A percentile compares a stretch with the other conserved stretches of the same genome.
These are phyloP conservation scores for Botryosphaeria dothidea DNA, from an alignment of 2,329 filamentous ascomycete species.

Conservation along the genomic window DNA sequence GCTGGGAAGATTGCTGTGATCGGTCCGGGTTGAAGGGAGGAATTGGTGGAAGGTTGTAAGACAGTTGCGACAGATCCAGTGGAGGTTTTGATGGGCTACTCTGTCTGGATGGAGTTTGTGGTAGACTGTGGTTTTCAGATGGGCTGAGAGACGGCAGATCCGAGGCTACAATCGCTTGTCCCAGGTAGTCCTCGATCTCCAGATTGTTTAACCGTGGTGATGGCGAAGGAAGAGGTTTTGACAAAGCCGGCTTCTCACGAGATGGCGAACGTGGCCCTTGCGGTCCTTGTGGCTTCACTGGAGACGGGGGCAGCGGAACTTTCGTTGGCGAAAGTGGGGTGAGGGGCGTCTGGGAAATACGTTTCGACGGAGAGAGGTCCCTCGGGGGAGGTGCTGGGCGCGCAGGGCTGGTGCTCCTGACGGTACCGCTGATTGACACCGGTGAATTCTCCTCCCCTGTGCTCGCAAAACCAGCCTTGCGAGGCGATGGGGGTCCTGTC, in stretches of 20 bases:
- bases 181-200: slow-evolving; percentile 14
- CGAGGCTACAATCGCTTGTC: neutral
- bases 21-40: slow-evolving; percentile 34
- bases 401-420: slow-evolving; percentile 26
- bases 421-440: slow-evolving; percentile 29
- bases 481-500: slow-evolving; percentile 19
- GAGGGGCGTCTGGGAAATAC: slow-evolving; percentile 19
- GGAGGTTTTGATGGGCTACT: neutral
- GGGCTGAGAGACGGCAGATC: neutral
- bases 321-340: slow-evolving; percentile 44
- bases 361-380: slow-evolving; percentile 47
- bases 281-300: slow-evolving; percentile 43
- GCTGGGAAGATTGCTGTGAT: slow-evolving; percentile 21
- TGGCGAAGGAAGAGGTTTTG: slow-evolving; percentile 8
- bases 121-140: neutral
- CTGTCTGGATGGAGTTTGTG: slow-evolving; percentile 6
- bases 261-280: slow-evolving; percentile 32
- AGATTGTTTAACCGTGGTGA: neutral
- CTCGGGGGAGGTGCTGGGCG: slow-evolving; percentile 25
- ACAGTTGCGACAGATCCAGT: neutral
- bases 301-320: slow-evolving; percentile 48
- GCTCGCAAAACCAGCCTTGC: slow-evolving; percentile 33
- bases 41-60: slow-evolving; percentile 31
- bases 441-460: slow-evolving; percentile 37
- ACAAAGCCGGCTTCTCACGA: slow-evolving; percentile 20